Evolutionary conservation across 1,284 basidiomycete species (phyloP).

Genomic region (Amylostereum areolatum): DNA sequence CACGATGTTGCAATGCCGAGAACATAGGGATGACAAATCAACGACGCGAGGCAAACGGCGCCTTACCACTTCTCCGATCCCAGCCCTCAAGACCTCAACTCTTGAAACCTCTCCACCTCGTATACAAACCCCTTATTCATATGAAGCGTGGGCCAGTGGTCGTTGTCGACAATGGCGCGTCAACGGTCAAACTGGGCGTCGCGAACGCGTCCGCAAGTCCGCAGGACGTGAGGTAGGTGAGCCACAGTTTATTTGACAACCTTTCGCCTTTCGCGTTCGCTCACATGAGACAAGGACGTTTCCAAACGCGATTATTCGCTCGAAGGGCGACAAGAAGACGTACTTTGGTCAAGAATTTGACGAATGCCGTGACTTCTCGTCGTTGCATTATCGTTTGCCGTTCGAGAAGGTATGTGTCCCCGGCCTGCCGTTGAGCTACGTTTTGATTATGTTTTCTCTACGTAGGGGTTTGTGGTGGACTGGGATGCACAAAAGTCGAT

Average conservation of each 20-base stretch:
- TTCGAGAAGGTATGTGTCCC: conserved; percentile 70
- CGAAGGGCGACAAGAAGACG: conserved; percentile 71
- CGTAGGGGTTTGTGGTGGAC: conserved; percentile 81
- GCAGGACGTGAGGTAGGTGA: conserved; percentile 21
- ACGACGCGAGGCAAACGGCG: too few relatives aligned
- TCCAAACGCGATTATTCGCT: conserved; percentile 75
- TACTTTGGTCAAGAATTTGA: conserved; percentile 83
- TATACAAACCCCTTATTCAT: too few relatives aligned
- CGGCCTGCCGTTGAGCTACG: conserved; percentile 10
- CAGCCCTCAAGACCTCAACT: too few relatives aligned
- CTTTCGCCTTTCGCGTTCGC: conserved; percentile 2
- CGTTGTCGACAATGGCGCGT: conserved; percentile 83
- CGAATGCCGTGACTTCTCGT: conserved; percentile 69
- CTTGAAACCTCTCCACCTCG: too few relatives aligned
- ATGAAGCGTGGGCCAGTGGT: conserved; percentile 45
- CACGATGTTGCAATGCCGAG: too few relatives aligned
- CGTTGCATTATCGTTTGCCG: conserved; percentile 75
- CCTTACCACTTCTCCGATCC: too few relatives aligned
- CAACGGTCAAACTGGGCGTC: conserved; percentile 72
- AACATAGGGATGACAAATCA: too few relatives aligned
- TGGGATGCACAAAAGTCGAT: conserved; percentile 91
- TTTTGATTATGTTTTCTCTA: conserved; percentile 8
- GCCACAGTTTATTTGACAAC: conserved; percentile 22
- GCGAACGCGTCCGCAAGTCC: conserved; percentile 16
- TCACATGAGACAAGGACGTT: conserved; percentile 43